These are phyloP conservation scores for Verticillium nubilum DNA, from an alignment of 2,329 filamentous ascomycete species.

Conservation along the genomic window DNA sequence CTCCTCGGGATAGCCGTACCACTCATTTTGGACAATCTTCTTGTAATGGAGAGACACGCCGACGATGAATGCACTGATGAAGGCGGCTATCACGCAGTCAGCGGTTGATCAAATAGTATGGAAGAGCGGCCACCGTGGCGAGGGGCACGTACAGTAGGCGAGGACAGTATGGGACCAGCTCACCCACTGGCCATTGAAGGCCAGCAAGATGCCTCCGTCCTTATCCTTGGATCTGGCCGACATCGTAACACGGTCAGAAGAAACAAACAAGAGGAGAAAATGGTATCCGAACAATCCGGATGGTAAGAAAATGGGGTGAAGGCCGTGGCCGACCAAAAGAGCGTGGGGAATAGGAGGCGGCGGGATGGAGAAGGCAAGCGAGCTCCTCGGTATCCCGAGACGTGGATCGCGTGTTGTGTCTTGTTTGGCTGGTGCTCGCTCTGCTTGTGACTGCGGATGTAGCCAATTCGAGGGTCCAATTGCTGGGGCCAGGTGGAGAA, in stretches of 20 bases:
- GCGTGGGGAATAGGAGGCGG: not conserved
- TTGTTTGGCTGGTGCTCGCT: not conserved
- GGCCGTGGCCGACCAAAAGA: constrained; percentile 5
- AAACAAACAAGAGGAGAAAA: constrained; percentile 6
- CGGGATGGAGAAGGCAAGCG: not conserved
- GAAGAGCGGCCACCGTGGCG: constrained; percentile 7
- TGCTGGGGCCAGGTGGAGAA: not conserved
- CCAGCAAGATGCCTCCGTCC: constrained; percentile 52
- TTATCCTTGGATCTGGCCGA: constrained; percentile 58
- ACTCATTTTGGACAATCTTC: constrained; percentile 97
- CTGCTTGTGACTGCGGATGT: not conserved
- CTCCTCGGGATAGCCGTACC: constrained; percentile 89
- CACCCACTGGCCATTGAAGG: constrained; percentile 83
- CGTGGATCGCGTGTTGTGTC: constrained; percentile 2
- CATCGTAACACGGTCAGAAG: constrained; percentile 23
- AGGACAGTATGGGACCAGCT: constrained; percentile 80
- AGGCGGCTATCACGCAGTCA: constrained; percentile 56
- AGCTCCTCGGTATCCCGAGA: not conserved
- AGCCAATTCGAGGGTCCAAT: not conserved
- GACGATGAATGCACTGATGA: constrained; percentile 78
- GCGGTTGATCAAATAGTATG: not conserved
- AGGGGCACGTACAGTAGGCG: constrained; percentile 65
- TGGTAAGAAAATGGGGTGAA: not conserved
- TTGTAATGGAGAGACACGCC: constrained; percentile 81
- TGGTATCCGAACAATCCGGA: constrained; percentile 25